Base-by-base conservation (phyloP, 1,139 yeast genomes). In the Yamadazyma triangularis region DNA sequence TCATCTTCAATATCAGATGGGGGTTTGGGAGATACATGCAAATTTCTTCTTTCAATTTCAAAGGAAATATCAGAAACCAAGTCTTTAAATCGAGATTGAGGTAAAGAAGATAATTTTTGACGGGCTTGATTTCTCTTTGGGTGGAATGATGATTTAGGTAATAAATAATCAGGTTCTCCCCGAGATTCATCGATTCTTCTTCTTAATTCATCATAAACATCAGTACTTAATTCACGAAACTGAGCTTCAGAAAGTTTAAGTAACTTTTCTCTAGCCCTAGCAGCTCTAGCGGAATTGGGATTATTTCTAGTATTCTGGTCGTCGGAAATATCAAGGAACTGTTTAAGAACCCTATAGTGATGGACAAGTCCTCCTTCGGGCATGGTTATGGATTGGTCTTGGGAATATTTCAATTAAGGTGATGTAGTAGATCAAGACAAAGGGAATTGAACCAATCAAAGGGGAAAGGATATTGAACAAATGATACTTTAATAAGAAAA, bases 61-160 rank as follows among this genome's bases (percentile, higher is more conserved):
- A 65, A 85, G 28, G 84, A 66, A 27, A 91, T 89, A 56, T 93
- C 99, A 34, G 85, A 80, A 9, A 88, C 95, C 51, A 93, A 73
- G 54, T 91, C 98, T 49, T 81, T 81, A 59, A 91, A 91, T 38
- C 97, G 63, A 8, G 80, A 60, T 34, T 81, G 79, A 1, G 96
- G 93, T 39, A 93, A 71, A 26, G 87, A 77, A 2, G 96, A 84
- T 43, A 93, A 70, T 58, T 89, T 91, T 52, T 86, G 89, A 46
- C 99, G 74, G 3, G 98, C 98, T 56, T 88, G 95, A 55, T 93
- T 93, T 50, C 98, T 73, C 52, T 88, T 89, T 22, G 95, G 93
- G 53, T 93, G 98, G 59, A 87, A 87, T 4, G 71, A 63, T 11
- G 76, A 68, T 51, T 73, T 74, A 4, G 94, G 89, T 30, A 79